Percentiles rank a stretch among this genome's conserved stretches.
These are phyloP conservation scores for Botrytis cinerea DNA, from an alignment of 2,329 filamentous ascomycete species.

Conservation along the genomic window DNA sequence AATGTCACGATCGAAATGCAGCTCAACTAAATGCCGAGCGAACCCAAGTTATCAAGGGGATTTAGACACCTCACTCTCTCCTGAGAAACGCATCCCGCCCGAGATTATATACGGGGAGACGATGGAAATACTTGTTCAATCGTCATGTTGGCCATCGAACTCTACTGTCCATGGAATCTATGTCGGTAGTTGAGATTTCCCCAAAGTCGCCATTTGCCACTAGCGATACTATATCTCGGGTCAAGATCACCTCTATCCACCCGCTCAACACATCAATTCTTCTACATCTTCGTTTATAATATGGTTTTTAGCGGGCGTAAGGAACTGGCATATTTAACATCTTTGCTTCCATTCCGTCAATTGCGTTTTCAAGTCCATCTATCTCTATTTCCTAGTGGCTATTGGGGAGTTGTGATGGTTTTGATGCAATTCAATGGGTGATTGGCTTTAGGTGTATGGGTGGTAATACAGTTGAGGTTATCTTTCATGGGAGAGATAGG, in stretches of 20 bases:
- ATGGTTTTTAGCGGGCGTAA: slow-evolving; percentile 17
- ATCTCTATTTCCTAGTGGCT: slow-evolving; percentile 3
- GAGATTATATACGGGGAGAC: neutral
- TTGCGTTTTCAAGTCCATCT: slow-evolving; percentile 14
- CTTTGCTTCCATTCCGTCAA: neutral
- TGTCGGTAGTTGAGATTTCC: neutral
- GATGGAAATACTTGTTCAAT: neutral
- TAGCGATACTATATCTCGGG: neutral
- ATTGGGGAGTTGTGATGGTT: slow-evolving; percentile 4
- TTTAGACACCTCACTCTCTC: slow-evolving; percentile 53
- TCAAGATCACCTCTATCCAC: neutral
- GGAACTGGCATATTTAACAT: slow-evolving; percentile 14
- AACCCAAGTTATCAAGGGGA: slow-evolving; percentile 90
- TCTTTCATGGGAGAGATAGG: slow-evolving; percentile 17
- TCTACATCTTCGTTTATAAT: slow-evolving; percentile 5
- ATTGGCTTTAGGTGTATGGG: neutral
- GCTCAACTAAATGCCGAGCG: slow-evolving; percentile 89
- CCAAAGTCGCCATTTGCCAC: neutral
- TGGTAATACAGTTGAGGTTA: slow-evolving; percentile 18
- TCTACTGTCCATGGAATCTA: neutral
- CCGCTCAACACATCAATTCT: neutral
- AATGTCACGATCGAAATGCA: slow-evolving; percentile 91
- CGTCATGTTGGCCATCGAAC: neutral
- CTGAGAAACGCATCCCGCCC: neutral
- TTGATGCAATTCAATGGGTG: slow-evolving; percentile 13